Percentiles rank a stretch among this genome's conserved stretches.
Evolutionary conservation across 108 stramenopile species (phyloP).

Genomic region (Skeletonema grethae): DNA sequence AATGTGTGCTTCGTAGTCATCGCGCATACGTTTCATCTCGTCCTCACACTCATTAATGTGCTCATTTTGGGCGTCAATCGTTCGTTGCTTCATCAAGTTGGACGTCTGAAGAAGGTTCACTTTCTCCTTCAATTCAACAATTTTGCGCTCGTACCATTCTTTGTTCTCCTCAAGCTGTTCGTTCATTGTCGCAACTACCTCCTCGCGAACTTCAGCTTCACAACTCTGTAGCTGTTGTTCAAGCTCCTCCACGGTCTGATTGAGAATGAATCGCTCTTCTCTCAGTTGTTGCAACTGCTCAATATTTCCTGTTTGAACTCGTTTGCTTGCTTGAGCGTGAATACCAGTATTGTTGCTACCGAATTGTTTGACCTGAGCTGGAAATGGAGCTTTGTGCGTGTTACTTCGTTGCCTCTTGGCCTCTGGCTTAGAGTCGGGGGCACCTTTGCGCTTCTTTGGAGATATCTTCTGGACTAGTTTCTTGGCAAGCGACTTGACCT

Average conservation of each 20-base stretch:
- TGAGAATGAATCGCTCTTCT: conserved; percentile 43
- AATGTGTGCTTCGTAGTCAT: conserved; percentile 57
- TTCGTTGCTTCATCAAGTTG: conserved; percentile 50
- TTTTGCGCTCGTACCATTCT: conserved; percentile 61
- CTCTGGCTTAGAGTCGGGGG: conserved; percentile 20
- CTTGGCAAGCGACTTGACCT: conserved; percentile 32
- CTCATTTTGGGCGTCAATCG: conserved; percentile 69
- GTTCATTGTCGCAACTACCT: conserved; percentile 81
- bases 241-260: conserved; percentile 40
- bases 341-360: not conserved
- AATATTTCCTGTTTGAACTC: conserved; percentile 9
- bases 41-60: conserved; percentile 84
- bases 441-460: conserved; percentile 49
- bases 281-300: conserved; percentile 43
- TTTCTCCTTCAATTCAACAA: conserved; percentile 54
- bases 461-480: conserved; percentile 50
- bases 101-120: conserved; percentile 33
- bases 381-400: not conserved
- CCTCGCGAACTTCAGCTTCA: conserved; percentile 70
- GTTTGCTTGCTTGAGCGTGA: not conserved
- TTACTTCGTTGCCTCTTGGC: conserved; percentile 37
- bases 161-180: conserved; percentile 60
- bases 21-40: conserved; percentile 79
- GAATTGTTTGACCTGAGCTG: not conserved
- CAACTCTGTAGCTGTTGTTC: conserved; percentile 52